Evolutionary conservation across 305 asterid species (phyloP), one percentile per base, ranked within the genome.

Genomic region (Vinca major): DNA sequence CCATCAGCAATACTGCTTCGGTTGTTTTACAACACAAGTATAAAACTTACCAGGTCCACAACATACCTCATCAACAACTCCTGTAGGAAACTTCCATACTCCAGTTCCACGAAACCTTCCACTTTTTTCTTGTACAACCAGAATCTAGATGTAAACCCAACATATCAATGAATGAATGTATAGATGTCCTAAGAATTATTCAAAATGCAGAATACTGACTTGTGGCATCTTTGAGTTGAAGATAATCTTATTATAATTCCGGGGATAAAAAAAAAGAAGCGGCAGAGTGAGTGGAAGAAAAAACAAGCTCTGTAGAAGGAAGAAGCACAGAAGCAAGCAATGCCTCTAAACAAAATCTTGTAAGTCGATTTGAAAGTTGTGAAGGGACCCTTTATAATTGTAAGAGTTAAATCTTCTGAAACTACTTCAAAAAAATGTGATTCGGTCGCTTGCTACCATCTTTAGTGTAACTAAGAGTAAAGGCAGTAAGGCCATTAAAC

Each of bases 21-120:
- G 8, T 47, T 58, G 19, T 1, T 48, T 47, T 63, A 52, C 33
- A 8, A 53, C 19, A 40, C 43, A 55, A 57, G 64, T 5, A 56
- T 45, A 63, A 49, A 50, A 64, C 64, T 69, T 68, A 65, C 63
- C 53, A 43, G 37, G 33, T 44, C 69, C n/a, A 70, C 83, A 77
- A 70, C 83, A 77, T 66, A 92, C 98, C 98, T 90, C 94, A 69
- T 92, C 96, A 58, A 90, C 98, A 75, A 90, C 98, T 75, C 98
- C 98, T 0, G 98, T 93, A 19, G 98, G 98, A 62, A 93, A 72
- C 81, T 93, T 90, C 98, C 96, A 90, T 43, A 89, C 78, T 65
- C 96, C 96, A 1, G 86, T 83, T 83, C 97, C 97, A 26, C 84
- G 80, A 73, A 88, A 80, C 20, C 19, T 62, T 77, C 98, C 98